Percentiles rank a stretch among this genome's conserved stretches.
Evolutionary conservation across 73 alveolate genomes (phyloP).

Genomic region (Paramecium pentaurelia): DNA sequence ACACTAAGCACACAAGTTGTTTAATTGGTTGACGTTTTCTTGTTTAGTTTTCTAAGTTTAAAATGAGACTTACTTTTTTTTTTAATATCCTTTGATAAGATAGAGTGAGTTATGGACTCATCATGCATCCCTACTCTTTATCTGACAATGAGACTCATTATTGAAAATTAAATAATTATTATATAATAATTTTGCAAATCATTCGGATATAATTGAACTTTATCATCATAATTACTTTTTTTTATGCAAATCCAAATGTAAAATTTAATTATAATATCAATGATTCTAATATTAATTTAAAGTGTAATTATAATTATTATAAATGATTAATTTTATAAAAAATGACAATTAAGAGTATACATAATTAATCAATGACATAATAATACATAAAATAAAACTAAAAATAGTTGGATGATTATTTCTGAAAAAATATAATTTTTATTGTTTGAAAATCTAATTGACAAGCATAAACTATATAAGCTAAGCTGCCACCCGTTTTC

Average conservation of each 20-base stretch:
- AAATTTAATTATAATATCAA: not conserved
- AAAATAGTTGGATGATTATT: not conserved
- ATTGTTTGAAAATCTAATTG: conserved; percentile 18
- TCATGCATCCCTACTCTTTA: conserved; percentile 35
- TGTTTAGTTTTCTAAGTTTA: not conserved
- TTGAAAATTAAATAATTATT: not conserved
- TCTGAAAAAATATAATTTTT: not conserved
- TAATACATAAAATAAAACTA: not conserved
- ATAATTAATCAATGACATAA: not conserved
- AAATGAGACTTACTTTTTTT: not conserved
- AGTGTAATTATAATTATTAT: not conserved
- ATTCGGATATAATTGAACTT: not conserved
- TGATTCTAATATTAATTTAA: not conserved
- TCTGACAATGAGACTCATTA: conserved; percentile 19
- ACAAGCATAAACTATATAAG: conserved; percentile 11
- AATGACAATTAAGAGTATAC: not conserved
- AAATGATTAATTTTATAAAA: not conserved
- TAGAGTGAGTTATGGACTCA: not conserved
- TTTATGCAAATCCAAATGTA: not conserved
- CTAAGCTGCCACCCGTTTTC: conserved; percentile 48
- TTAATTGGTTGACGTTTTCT: not conserved
- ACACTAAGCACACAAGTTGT: not conserved
- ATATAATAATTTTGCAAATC: not conserved
- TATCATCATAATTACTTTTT: not conserved
- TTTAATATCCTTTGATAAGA: not conserved